phyloP scores from a whole-genome alignment of 768 basidiomycete species.

The Suillus occidentalis region DNA sequence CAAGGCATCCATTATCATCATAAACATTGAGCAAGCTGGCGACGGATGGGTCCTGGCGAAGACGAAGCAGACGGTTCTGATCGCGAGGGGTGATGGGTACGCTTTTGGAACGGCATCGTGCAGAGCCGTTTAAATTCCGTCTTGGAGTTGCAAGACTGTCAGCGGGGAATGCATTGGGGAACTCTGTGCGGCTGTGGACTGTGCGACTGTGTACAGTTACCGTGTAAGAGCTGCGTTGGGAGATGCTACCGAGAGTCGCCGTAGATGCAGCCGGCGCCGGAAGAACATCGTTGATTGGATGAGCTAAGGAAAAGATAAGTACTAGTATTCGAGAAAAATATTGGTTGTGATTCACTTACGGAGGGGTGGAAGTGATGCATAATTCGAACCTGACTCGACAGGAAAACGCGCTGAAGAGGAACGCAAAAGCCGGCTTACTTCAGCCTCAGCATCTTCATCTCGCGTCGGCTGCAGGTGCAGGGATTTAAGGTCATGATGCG shows the following conservation, averaged over 20 bases:
- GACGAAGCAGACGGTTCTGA: slow-evolving; percentile 52
- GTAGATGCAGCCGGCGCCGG: slow-evolving; percentile 51
- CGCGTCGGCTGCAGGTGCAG: slow-evolving; percentile 20
- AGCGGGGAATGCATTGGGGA: slow-evolving; percentile 59
- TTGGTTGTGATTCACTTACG: slow-evolving; percentile 48
- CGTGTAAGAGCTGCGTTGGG: slow-evolving; percentile 61
- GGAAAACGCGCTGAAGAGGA: slow-evolving; percentile 71
- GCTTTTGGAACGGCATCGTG: slow-evolving; percentile 31
- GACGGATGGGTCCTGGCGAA: slow-evolving; percentile 79
- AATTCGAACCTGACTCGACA: slow-evolving; percentile 55
- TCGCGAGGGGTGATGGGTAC: slow-evolving; percentile 44
- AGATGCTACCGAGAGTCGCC: slow-evolving; percentile 52
- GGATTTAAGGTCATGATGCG: slow-evolving; percentile 26
- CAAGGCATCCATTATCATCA: slow-evolving; percentile 68
- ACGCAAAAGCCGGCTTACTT: slow-evolving; percentile 54
- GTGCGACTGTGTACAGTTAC: slow-evolving; percentile 70
- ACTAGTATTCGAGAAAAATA: slow-evolving; percentile 9
- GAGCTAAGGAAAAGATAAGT: slow-evolving; percentile 40
- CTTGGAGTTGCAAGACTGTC: slow-evolving; percentile 27
- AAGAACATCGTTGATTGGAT: slow-evolving; percentile 63
- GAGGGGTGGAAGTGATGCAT: slow-evolving; percentile 60
- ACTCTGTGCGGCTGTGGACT: slow-evolving; percentile 61
- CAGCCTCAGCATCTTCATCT: slow-evolving; percentile 47
- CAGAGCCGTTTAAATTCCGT: slow-evolving; percentile 28
- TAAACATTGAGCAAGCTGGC: slow-evolving; percentile 72